Evolutionary conservation across 352 stramenopile genomes (phyloP), one percentile per base, ranked within the genome.

Genomic region (Peronospora belbahrii): DNA sequence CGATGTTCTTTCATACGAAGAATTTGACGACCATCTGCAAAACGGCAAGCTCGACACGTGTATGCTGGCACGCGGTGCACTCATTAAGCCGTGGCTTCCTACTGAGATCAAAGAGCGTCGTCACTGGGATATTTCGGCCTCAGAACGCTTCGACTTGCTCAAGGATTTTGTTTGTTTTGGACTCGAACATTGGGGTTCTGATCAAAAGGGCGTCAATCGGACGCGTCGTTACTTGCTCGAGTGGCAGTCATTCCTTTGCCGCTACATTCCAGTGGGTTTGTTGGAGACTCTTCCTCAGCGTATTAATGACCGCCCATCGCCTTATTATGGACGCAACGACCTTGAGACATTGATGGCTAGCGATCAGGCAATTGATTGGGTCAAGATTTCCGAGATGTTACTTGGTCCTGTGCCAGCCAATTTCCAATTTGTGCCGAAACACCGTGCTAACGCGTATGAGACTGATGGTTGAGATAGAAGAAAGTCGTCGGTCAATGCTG

Each of bases 11-110:
- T 88, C 73, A 39, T 88, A 76, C 48, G 66, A 88, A 24, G 85
- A 93, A 48, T 93, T 91, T 41, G 63, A 95, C 51, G 56, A 73
- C 9, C 82, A 95, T 59, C 53, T 95, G 17, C 58, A 78, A 58
- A 88, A 86, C 25, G 72, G 79, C 46, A 84, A 88, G 55, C 62
- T 96, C 22, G 79, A 88, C 36, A 95, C 85, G 13, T 92, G 77
- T 44, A 96, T 97, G 85, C 52, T 96, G 38, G 86, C 71, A 1
- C 84, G 89, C 20, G 90, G 96, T 40, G 96, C 95, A 4, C 81
- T 99, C 13, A 99, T 99, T 69, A 99, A 99, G 74, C 97, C 97
- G 19, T 99, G 97, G 97, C 71, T 99, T 27, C 93, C 92, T 4
- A 99, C 77, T 0, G 97, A 99, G 67, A 98, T 99, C 48, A 99